phyloP scores from a whole-genome alignment of 2,329 filamentous ascomycete genomes.

The Pseudogymnoascus sp. region DNA sequence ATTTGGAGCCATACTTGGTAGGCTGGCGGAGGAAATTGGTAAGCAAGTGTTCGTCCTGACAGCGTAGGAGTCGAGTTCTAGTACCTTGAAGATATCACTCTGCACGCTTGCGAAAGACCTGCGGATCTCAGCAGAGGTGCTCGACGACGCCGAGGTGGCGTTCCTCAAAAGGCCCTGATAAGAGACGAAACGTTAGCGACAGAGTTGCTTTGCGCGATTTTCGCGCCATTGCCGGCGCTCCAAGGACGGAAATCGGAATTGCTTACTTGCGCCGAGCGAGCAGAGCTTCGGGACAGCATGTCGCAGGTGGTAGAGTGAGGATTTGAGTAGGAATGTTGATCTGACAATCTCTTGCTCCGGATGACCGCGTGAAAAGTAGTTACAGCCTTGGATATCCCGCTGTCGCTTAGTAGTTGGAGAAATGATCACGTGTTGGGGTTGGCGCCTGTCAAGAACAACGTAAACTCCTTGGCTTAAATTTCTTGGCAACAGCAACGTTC shows the following conservation, averaged over 20 bases:
- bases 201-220: slow-evolving; percentile 3
- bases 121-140: slow-evolving; percentile 10
- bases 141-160: slow-evolving; percentile 21
- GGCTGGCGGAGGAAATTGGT: slow-evolving; percentile 47
- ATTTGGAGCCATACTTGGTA: slow-evolving; percentile 93
- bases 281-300: slow-evolving; percentile 28
- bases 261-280: slow-evolving; percentile 38
- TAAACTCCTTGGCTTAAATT: not conserved
- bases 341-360: slow-evolving; percentile 5
- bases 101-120: slow-evolving; percentile 66
- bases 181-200: slow-evolving; percentile 15
- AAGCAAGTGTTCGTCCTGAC: not conserved
- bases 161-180: slow-evolving; percentile 29
- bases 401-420: slow-evolving; percentile 1
- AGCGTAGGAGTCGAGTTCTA: not conserved
- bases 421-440: not conserved
- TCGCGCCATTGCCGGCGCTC: slow-evolving; percentile 19
- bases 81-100: slow-evolving; percentile 85
- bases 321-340: slow-evolving; percentile 19
- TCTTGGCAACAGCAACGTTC: not conserved
- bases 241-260: not conserved
- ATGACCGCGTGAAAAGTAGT: slow-evolving; percentile 5
- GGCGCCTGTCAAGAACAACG: not conserved
- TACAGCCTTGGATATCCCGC: slow-evolving; percentile 3
- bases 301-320: slow-evolving; percentile 13